Conservation (phyloP, 805 yeast species). For the Kuraishia hungarica region DNA sequence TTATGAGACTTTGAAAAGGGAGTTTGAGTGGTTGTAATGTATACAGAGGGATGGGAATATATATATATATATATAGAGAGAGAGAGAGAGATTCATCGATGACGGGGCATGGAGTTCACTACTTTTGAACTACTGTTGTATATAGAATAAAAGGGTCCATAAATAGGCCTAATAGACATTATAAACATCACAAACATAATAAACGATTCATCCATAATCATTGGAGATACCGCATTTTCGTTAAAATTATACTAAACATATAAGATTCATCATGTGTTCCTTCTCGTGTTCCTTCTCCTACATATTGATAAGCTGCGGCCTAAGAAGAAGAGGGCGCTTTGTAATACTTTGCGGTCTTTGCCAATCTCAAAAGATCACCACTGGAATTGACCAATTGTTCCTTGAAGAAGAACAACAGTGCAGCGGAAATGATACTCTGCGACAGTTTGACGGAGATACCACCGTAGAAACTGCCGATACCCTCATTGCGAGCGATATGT, state of each 20-base stretch:
- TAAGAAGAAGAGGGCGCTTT: background rate
- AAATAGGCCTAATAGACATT: no score
- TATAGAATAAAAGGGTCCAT: no score
- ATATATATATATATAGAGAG: background rate
- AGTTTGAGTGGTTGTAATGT: slow-evolving; percentile 4
- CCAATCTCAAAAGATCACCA: slow-evolving; percentile 37
- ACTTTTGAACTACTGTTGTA: no score
- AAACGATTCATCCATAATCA: background rate
- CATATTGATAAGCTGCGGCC: background rate
- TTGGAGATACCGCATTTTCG: background rate
- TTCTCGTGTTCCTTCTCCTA: background rate
- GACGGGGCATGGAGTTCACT: no score
- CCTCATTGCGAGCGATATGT: slow-evolving; percentile 60
- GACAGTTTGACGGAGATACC: slow-evolving; percentile 74
- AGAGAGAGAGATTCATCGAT: no score
- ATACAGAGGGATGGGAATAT: background rate
- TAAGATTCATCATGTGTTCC: no score
- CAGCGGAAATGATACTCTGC: slow-evolving; percentile 84
- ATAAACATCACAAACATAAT: background rate
- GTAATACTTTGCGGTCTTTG: slow-evolving; percentile 11
- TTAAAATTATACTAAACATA: background rate
- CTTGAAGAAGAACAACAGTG: slow-evolving; percentile 83
- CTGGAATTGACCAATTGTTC: slow-evolving; percentile 69
- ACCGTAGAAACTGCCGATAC: slow-evolving; percentile 67
- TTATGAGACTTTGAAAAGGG: slow-evolving; percentile 54